These are phyloP conservation scores for Phytophthora fragariaefolia DNA, from an alignment of 352 stramenopile species.

Conservation along the genomic window DNA sequence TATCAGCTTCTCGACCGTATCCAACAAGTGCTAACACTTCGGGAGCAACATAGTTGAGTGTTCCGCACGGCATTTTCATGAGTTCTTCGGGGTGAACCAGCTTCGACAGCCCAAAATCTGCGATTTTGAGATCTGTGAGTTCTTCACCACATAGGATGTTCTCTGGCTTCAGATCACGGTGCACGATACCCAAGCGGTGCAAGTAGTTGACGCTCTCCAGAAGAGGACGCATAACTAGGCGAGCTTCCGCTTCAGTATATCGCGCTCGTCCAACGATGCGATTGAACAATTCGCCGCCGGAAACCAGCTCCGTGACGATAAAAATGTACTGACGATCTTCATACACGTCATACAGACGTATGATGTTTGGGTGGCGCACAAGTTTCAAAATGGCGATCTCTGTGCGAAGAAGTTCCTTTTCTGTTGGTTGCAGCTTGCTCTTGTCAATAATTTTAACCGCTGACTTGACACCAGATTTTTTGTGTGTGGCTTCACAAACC, in stretches of 20 bases:
- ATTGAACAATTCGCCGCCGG: constrained; percentile 97
- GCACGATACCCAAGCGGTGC: constrained; percentile 91
- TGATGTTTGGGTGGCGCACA: constrained; percentile 91
- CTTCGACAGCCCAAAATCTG: constrained; percentile 94
- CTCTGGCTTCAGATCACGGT: constrained; percentile 90
- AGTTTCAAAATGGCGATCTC: constrained; percentile 96
- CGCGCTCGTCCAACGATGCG: constrained; percentile 90
- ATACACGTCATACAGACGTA: constrained; percentile 90
- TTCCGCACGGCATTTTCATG: constrained; percentile 94
- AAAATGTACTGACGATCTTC: constrained; percentile 95
- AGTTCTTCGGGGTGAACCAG: constrained; percentile 92
- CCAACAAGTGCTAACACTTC: constrained; percentile 91
- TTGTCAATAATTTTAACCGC: constrained; percentile 96
- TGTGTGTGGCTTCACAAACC: constrained; percentile 84
- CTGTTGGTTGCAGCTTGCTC: constrained; percentile 81
- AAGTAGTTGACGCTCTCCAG: constrained; percentile 92
- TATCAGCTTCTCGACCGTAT: constrained; percentile 91
- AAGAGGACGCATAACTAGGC: constrained; percentile 86
- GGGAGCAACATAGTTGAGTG: constrained; percentile 94
- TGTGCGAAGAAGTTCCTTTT: constrained; percentile 91
- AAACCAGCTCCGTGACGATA: constrained; percentile 97
- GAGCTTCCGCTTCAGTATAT: constrained; percentile 91
- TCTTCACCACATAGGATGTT: constrained; percentile 91
- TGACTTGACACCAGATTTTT: constrained; percentile 65
- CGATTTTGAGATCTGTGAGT: constrained; percentile 90